A percentile compares a stretch with the other conserved stretches of the same genome.
These are phyloP conservation scores for Drechslerella dactyloides DNA, from an alignment of 2,329 filamentous ascomycete species.

Conservation along the genomic window DNA sequence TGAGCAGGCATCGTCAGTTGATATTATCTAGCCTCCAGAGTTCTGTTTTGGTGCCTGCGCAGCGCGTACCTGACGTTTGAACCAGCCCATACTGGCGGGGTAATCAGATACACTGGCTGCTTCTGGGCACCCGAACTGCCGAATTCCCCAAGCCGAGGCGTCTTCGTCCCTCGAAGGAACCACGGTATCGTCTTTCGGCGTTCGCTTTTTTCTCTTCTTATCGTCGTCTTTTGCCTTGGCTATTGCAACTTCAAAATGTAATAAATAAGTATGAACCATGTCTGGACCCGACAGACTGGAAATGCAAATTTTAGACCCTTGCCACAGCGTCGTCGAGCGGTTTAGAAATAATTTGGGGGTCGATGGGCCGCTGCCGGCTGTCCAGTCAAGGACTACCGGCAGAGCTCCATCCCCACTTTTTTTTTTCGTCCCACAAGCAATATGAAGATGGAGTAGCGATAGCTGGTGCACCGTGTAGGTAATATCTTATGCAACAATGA, in stretches of 20 bases:
- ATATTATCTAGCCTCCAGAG: background rate
- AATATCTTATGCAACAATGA: background rate
- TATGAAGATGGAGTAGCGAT: no score
- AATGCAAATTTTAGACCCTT: constrained; percentile 36
- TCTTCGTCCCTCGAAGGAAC: background rate
- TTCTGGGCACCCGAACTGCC: background rate
- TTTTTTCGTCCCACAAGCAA: no score
- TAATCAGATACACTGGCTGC: background rate
- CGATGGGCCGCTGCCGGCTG: background rate
- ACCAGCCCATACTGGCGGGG: no score
- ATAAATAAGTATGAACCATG: constrained; percentile 29
- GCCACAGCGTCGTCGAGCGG: constrained; percentile 37
- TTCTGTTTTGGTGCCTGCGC: background rate
- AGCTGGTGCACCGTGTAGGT: no score
- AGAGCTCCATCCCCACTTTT: constrained; percentile 3
- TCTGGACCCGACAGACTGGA: constrained; percentile 47
- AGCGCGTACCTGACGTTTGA: no score
- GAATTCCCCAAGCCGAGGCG: background rate
- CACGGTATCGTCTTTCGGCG: constrained; percentile 4
- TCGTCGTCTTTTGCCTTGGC: constrained; percentile 25
- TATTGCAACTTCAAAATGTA: constrained; percentile 19
- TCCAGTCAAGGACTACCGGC: background rate
- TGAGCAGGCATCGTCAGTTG: constrained; percentile 1
- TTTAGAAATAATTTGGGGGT: constrained; percentile 40
- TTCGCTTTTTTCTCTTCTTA: constrained; percentile 14